Evolutionary conservation across 1,139 yeast species (phyloP).

Genomic region (Kodamaea alishanica): DNA sequence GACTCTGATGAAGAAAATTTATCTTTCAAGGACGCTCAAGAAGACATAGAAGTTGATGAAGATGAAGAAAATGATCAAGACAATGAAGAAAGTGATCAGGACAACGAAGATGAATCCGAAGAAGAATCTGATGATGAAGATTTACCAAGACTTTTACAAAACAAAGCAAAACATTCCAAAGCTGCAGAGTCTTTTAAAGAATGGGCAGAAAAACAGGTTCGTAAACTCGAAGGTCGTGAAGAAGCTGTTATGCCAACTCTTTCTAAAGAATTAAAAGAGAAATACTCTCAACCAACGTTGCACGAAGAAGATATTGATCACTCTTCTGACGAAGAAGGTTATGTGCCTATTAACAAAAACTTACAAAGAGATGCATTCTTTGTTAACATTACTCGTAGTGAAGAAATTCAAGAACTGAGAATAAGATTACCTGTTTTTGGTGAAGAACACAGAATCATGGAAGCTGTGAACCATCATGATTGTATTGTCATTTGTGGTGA

Average conservation of each 20-base stretch:
- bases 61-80: conserved; percentile 15
- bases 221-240: conserved; percentile 57
- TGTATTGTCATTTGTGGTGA: conserved; percentile 91
- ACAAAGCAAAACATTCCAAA: conserved; percentile 42
- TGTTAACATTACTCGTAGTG: conserved; percentile 63
- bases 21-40: conserved; percentile 9
- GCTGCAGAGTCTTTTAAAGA: conserved; percentile 49
- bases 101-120: conserved; percentile 16
- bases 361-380: conserved; percentile 61
- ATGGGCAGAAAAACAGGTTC: conserved; percentile 59
- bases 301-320: conserved; percentile 65
- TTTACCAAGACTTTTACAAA: conserved; percentile 31
- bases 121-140: conserved; percentile 21
- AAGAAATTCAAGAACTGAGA: conserved; percentile 63
- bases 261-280: conserved; percentile 45
- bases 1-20: conserved; percentile 12
- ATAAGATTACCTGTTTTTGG: conserved; percentile 80
- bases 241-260: conserved; percentile 49
- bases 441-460: conserved; percentile 94
- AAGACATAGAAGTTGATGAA: conserved; percentile 14
- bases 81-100: conserved; percentile 45
- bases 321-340: conserved; percentile 53
- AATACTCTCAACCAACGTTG: conserved; percentile 38
- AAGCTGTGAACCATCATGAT: conserved; percentile 89
- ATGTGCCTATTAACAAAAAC: conserved; percentile 51